Conservation (phyloP, 2,329 filamentous ascomycete species). For the Diplocarpon rosae region DNA sequence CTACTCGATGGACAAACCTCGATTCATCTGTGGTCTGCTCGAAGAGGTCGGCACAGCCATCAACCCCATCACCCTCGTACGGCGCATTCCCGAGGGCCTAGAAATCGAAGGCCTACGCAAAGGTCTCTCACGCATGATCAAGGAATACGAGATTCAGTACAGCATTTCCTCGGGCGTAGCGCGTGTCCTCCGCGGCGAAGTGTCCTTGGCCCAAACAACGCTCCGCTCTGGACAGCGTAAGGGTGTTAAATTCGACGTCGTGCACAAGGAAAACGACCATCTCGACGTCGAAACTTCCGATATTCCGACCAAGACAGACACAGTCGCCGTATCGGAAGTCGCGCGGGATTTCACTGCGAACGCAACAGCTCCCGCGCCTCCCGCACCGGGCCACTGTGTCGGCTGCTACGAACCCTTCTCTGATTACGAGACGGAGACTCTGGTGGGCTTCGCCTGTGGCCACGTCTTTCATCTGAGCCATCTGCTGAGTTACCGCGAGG, state of each 20-base stretch:
- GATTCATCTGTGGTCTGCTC: constrained; percentile 82
- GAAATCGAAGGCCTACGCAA: constrained; percentile 86
- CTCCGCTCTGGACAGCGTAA: constrained; percentile 69
- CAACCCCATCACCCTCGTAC: constrained; percentile 80
- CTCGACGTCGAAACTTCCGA: constrained; percentile 35
- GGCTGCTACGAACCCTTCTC: constrained; percentile 45
- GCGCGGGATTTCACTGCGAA: constrained; percentile 10
- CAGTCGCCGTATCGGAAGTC: constrained; percentile 6
- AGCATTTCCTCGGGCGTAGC: constrained; percentile 88
- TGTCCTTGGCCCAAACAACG: constrained; percentile 70
- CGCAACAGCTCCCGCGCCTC: constrained; percentile 8
- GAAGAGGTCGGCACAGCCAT: constrained; percentile 92
- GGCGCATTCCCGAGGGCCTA: constrained; percentile 82
- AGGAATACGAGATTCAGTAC: constrained; percentile 91
- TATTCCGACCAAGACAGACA: constrained; percentile 21
- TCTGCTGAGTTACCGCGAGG: constrained; percentile 39
- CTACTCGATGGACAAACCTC: constrained; percentile 95
- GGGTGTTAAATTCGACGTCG: constrained; percentile 81
- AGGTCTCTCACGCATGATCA: constrained; percentile 80
- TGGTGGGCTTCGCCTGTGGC: constrained; percentile 72
- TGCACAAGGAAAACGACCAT: constrained; percentile 34
- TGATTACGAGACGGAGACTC: constrained; percentile 55
- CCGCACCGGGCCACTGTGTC: constrained; percentile 46
- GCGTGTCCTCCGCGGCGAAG: constrained; percentile 75
- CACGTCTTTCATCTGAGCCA: constrained; percentile 73